phyloP scores from a whole-genome alignment of 768 basidiomycete species.

The Panaeolus cyanescens region DNA sequence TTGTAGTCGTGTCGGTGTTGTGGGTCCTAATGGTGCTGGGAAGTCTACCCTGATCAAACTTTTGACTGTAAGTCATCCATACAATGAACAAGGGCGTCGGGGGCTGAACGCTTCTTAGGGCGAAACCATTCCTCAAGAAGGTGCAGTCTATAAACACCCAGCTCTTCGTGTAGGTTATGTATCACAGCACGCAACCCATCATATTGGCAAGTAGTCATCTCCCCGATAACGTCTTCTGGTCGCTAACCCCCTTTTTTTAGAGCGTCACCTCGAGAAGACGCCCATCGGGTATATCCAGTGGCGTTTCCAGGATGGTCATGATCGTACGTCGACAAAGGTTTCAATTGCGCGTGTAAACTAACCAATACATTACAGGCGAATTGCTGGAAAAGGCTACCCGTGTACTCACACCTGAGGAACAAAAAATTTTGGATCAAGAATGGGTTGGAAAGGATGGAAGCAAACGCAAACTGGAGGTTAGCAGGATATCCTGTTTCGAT shows the following conservation, averaged over 20 bases:
- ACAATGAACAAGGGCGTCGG: neutral
- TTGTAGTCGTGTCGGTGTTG: constrained; percentile 82
- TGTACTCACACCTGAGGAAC: constrained; percentile 86
- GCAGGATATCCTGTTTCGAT: constrained; percentile 15
- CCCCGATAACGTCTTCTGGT: neutral
- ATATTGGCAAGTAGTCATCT: constrained; percentile 60
- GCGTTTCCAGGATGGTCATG: constrained; percentile 98
- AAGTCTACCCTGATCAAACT: constrained; percentile 97
- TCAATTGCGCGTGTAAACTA: constrained; percentile 7
- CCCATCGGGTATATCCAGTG: constrained; percentile 97
- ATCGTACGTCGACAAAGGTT: constrained; percentile 57
- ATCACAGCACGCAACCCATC: constrained; percentile 97
- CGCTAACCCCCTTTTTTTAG: constrained; percentile 34
- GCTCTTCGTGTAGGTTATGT: constrained; percentile 94
- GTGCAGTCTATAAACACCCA: constrained; percentile 92
- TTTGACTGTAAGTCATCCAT: constrained; percentile 60
- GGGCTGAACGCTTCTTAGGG: constrained; percentile 49
- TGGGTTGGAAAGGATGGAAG: constrained; percentile 92
- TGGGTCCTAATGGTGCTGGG: constrained; percentile 94
- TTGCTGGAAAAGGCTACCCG: constrained; percentile 90
- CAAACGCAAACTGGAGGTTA: constrained; percentile 87
- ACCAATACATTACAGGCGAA: constrained; percentile 56
- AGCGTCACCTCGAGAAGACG: constrained; percentile 94
- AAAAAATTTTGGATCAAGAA: constrained; percentile 73
- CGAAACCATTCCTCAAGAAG: constrained; percentile 89